Evolutionary conservation across 2,329 filamentous ascomycete genomes (phyloP), one percentile per base, ranked within the genome.

Genomic region (Madurella fahalii): DNA sequence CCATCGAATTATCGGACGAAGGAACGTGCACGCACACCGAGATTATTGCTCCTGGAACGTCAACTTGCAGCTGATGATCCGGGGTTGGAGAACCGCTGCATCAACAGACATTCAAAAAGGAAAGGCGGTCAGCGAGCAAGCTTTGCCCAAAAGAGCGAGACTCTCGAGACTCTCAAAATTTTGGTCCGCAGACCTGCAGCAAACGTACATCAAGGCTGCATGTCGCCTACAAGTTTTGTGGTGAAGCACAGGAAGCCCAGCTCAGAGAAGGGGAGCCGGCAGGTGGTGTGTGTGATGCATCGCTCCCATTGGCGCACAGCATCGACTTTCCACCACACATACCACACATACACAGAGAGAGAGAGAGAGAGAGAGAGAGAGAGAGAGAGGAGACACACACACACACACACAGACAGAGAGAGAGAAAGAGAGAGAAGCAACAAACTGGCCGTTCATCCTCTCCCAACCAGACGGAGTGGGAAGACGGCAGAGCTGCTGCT

Each of bases 101-200:
- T 40, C 25, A 16, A 41, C 31, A 40, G 30, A 13, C 31, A 34
- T 9, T 11, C 5, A 37, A 40, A 43, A 40, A 43, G 48, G 53
- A 56, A 63, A 61, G 59, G 61, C 61, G 61, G 61, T 63, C 61
- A 60, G 50, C 47, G 41, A 12, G 34, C 13, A 37, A 15, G 34
- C 11, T 11, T 15, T 37, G 9, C 34, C 34, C 34, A 37, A 44
- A 41, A 41, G 25, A 32, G 39, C 11, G 31, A 47, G 20, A 31
- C 41, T 47, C 25, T 54, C 40, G 40, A 45, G 45, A 18, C 40
- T 54, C 25, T 37, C 42, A 49, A 49, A 49, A 50, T 16, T 50
- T 44, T 34, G 40, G 43, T 37, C 54, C 40, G 20, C 53, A 40
- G 37, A 52, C 54, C 53, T 60, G 59, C 59, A 59, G 57, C 40